A percentile compares a stretch with the other conserved stretches of the same genome.
Evolutionary conservation across 2,329 filamentous ascomycete genomes (phyloP).

Genomic region (Penicillium psychrosexuale): DNA sequence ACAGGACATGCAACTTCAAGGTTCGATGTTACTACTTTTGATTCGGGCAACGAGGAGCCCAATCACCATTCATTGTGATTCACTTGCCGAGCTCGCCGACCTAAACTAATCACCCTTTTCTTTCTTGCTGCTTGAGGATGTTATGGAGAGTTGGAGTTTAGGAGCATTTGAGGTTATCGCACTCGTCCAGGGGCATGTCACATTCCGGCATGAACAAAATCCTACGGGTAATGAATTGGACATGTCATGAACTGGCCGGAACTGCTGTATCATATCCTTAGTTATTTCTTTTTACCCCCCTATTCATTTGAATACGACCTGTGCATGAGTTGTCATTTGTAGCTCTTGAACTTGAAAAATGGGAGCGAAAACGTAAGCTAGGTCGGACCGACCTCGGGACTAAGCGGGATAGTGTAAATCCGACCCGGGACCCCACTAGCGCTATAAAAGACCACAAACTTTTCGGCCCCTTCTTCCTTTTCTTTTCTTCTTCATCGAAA

Average conservation of each 20-base stretch:
- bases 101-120: not conserved
- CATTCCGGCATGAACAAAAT: not conserved
- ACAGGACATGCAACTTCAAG: not conserved
- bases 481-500: conserved; percentile 48
- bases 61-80: not conserved
- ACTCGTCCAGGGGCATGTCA: not conserved
- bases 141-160: not conserved
- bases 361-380: not conserved
- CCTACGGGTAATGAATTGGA: not conserved
- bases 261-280: conserved; percentile 1
- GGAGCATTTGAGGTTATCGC: not conserved
- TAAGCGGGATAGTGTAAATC: conserved; percentile 19
- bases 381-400: not conserved
- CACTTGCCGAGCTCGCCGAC: not conserved
- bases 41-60: not conserved
- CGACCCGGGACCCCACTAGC: conserved; percentile 28
- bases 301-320: not conserved
- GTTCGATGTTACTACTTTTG: not conserved
- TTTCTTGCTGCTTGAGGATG: not conserved
- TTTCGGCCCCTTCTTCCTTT: conserved; percentile 25
- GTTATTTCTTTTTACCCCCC: not conserved
- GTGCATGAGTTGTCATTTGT: not conserved
- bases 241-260: not conserved
- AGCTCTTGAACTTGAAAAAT: not conserved
- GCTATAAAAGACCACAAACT: conserved; percentile 29